phyloP scores from a whole-genome alignment of 192 early-diverging fungal genomes.

The Coemansia sp. region DNA sequence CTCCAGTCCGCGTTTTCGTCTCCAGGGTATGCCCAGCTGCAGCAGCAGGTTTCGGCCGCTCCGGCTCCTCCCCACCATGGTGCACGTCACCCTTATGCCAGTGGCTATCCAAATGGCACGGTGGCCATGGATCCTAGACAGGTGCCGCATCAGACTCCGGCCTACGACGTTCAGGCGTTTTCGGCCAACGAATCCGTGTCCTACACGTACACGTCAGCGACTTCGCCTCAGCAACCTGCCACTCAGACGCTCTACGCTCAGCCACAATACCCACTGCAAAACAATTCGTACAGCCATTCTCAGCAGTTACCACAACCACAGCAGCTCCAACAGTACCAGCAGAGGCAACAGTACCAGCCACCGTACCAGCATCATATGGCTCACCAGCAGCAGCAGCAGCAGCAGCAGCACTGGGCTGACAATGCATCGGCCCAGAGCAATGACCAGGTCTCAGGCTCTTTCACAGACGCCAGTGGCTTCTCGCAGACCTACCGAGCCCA shows the following conservation, averaged over 20 bases:
- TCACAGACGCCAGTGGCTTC: conserved; percentile 41
- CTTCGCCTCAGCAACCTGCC: conserved; percentile 8
- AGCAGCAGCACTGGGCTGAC: conserved; percentile 21
- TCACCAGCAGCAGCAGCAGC: conserved; percentile 15
- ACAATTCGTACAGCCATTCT: conserved; percentile 8
- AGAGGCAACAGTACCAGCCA: conserved; percentile 15
- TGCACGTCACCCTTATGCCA: background rate
- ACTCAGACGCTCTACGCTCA: conserved; percentile 16
- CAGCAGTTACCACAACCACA: conserved; percentile 19
- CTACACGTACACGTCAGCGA: conserved; percentile 12
- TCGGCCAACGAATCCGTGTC: conserved; percentile 8
- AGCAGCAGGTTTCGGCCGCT: background rate
- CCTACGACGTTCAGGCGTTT: conserved; percentile 8
- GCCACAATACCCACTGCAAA: conserved; percentile 22
- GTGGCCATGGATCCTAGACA: conserved; percentile 7
- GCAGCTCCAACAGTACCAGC: conserved; percentile 16
- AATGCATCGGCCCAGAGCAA: conserved; percentile 38
- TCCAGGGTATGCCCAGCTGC: conserved; percentile 6
- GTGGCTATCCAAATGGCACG: conserved; percentile 6
- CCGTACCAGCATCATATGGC: conserved; percentile 8
- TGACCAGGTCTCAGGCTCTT: conserved; percentile 41
- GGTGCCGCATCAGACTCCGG: conserved; percentile 1
- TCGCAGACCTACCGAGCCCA: conserved; percentile 35
- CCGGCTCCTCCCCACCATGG: conserved; percentile 11
- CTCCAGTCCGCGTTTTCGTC: conserved; percentile 12